Base-by-base conservation (phyloP, 2,329 filamentous ascomycete species). In the Colletotrichum eleusines region DNA sequence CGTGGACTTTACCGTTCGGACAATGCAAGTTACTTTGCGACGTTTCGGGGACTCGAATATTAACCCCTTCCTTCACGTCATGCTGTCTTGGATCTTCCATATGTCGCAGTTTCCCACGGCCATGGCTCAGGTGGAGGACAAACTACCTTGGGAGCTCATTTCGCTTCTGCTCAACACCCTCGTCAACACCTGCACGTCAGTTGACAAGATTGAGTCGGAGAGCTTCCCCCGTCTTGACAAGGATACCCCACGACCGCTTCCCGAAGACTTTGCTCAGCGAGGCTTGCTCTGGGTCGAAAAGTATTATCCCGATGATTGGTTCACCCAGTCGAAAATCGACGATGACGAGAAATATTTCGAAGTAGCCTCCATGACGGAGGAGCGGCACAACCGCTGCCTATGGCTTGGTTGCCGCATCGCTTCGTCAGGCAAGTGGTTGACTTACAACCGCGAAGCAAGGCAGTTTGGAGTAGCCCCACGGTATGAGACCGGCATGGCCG, bases 341-440 rank as follows among this genome's bases (percentile, higher is more conserved):
- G 90, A 92, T n/a, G 89, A 91, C 14, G 90, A 92, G 71, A 87
- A 90, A 51, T 86, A 86, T 20, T 86, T 92, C 55, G 91, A 93
- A 75, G 79, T 87, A 0, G 80, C 88, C 0, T 90, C 88, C 0
- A 90, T 90, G 77, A 83, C 82, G 0, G 84, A 85, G 20, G 82
- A 87, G 23, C 82, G 91, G 7, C 85, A 84, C 42, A 87, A 89
- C 63, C 82, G 91, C 0, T 86, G 91, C 0, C 76, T 92, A 0
- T 90, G 87, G 81, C 78, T 91, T 0, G 89, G 85, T 0, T 81
- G 84, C 55, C 82, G 78, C 11, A 82, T 91, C 6, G 83, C 86
- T 0, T 74, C 74, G 2, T 63, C 74, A 0, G 78, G 79, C 1
- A 81, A 80, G 31, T 88, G 85, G 82, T 75, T 90, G 0, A 73